Base-by-base conservation (phyloP, 2,329 filamentous ascomycete species). In the Ciborinia camelliae region DNA sequence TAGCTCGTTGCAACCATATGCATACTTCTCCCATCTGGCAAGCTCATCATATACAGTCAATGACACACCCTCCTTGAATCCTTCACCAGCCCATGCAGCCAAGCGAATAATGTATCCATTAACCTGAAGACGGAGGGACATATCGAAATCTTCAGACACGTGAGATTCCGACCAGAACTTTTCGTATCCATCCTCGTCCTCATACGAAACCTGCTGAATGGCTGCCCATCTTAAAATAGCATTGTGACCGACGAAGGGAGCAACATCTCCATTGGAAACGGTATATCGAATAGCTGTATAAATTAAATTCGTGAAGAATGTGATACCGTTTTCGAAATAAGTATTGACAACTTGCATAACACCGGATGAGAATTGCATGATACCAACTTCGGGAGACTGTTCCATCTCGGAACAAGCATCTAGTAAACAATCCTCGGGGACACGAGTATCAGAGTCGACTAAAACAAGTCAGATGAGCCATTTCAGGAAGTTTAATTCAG, bases 1-100 rank as follows among this genome's bases (percentile, higher is more conserved):
- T 65, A 94, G 81, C 78, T 93, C 90, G 75, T 90, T 91, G 77
- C 91, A 93, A 45, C 90, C 90, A 72, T 92, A 93, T 3, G 90
- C 91, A 74, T 92, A 92, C 77, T 94, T 94, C 74, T 94, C 90
- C 90, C 91, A 94, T 65, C 90, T 88, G 2, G 90, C 88, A 66
- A 94, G 81, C 76, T 94, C 91, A 76, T 94, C 90, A 74, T 94
- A 92, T 12, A 94, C 90, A 0, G 90, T 94, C 64, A 94, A 80
- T 1, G 90, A 93, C 62, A 94, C 90, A 69, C 91, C 90, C 75
- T 94, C 90, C 75, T 92, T 89, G 81, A 92, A 92, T 57, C 87
- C 89, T n/a, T 89, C 86, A 45, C 87, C 87, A 8, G 87, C 86
- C 82, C 90, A 92, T 26, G 87, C 85, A 10, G 86, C 89, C 30